phyloP scores from a whole-genome alignment of 2,329 filamentous ascomycete species.

The Xylaria sp. region DNA sequence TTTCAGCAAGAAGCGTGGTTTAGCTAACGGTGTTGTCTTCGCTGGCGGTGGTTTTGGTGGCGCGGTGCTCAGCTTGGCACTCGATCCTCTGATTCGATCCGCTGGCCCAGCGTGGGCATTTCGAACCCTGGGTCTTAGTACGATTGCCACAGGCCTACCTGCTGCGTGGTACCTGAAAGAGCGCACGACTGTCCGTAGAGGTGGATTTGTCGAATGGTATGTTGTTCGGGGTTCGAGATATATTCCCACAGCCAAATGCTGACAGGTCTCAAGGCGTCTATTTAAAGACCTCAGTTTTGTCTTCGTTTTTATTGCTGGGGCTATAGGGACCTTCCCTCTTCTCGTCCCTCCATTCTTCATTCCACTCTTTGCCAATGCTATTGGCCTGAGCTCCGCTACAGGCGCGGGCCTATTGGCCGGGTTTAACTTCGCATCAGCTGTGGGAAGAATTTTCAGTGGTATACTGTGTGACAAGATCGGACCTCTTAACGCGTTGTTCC shows the following conservation, averaged over 20 bases:
- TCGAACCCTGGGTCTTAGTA: slow-evolving; percentile 57
- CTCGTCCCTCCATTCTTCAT: slow-evolving; percentile 66
- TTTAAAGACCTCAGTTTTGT: slow-evolving; percentile 60
- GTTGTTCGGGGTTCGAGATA: slow-evolving; percentile 20
- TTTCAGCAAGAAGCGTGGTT: slow-evolving; percentile 63
- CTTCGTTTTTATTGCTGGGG: slow-evolving; percentile 59
- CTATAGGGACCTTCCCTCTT: slow-evolving; percentile 61
- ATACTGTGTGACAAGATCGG: slow-evolving; percentile 65
- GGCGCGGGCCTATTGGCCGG: slow-evolving; percentile 69
- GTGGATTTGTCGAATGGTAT: slow-evolving; percentile 57
- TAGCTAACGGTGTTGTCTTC: slow-evolving; percentile 67
- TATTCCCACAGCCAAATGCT: background rate
- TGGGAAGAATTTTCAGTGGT: slow-evolving; percentile 67
- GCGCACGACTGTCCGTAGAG: slow-evolving; percentile 51
- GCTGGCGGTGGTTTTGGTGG: slow-evolving; percentile 67
- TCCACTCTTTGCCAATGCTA: slow-evolving; percentile 61
- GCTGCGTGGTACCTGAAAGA: slow-evolving; percentile 59
- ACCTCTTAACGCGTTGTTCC: slow-evolving; percentile 65
- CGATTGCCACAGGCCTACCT: slow-evolving; percentile 58
- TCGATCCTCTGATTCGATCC: slow-evolving; percentile 59
- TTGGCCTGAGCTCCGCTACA: slow-evolving; percentile 63
- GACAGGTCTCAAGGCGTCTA: slow-evolving; percentile 50
- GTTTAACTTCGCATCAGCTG: slow-evolving; percentile 70
- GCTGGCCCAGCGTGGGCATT: slow-evolving; percentile 57
- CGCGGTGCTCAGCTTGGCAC: slow-evolving; percentile 61